phyloP scores from a whole-genome alignment of 2,329 filamentous ascomycete genomes.

The Cladosporium sphaerospermum region DNA sequence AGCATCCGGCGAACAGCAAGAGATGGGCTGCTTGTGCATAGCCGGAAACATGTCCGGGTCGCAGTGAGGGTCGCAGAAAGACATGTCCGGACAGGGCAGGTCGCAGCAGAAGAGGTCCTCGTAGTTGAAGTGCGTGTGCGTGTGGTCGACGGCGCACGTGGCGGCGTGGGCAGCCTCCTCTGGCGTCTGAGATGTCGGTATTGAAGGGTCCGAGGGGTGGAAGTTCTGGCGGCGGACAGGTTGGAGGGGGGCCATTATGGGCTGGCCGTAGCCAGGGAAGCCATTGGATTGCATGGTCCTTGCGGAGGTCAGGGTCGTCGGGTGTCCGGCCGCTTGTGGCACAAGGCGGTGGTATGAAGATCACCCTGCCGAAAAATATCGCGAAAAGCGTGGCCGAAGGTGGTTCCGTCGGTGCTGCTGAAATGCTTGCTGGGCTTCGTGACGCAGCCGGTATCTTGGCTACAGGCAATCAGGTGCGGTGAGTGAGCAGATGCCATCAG shows the following conservation, averaged over 20 bases:
- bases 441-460: too few relatives aligned
- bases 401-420: too few relatives aligned
- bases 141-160: constrained; percentile 6
- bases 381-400: too few relatives aligned
- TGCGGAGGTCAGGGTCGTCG: constrained; percentile 10
- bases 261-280: constrained; percentile 2
- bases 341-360: constrained; percentile 3
- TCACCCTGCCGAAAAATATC: neutral
- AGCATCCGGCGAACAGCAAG: constrained; percentile 4
- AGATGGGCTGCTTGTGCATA: constrained; percentile 10
- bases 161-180: constrained; percentile 7
- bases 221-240: neutral
- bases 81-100: constrained; percentile 10
- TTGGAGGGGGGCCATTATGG: constrained; percentile 3
- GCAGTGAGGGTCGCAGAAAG: constrained; percentile 10
- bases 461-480: too few relatives aligned
- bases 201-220: neutral
- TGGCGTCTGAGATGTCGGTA: neutral
- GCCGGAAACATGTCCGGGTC: constrained; percentile 8
- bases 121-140: constrained; percentile 11
- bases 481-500: too few relatives aligned
- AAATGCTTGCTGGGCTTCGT: too few relatives aligned
- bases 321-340: neutral
- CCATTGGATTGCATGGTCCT: constrained; percentile 12
- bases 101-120: constrained; percentile 13